Evolutionary conservation across 2,329 filamentous ascomycete species (phyloP).

Genomic region (Colletotrichum cuscutae): DNA sequence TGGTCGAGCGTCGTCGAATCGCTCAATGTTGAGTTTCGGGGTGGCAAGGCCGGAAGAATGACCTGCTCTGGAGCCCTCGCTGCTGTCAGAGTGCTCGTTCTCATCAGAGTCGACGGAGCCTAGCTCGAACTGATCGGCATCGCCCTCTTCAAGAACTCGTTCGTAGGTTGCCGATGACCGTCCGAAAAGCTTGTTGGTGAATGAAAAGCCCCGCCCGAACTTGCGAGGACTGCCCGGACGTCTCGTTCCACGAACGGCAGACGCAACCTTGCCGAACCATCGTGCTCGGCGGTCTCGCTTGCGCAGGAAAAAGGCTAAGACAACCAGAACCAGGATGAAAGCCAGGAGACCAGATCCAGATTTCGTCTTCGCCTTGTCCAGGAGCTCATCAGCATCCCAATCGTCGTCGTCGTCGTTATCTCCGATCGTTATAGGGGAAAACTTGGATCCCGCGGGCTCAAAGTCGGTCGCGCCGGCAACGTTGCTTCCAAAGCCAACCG

Average conservation of each 20-base stretch:
- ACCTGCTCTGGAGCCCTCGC: conserved; percentile 65
- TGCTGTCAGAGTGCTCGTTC: conserved; percentile 72
- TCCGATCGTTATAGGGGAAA: conserved; percentile 44
- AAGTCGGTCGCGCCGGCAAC: conserved; percentile 77
- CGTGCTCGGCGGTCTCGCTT: conserved; percentile 80
- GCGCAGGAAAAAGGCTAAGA: conserved; percentile 78
- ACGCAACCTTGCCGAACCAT: conserved; percentile 64
- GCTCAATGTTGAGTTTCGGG: conserved; percentile 66
- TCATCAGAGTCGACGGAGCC: conserved; percentile 73
- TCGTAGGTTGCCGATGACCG: conserved; percentile 74
- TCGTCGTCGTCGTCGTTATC: conserved; percentile 58
- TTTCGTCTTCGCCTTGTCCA: conserved; percentile 73
- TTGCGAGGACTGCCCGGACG: conserved; percentile 60
- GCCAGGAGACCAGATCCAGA: conserved; percentile 80
- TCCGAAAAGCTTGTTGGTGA: conserved; percentile 74
- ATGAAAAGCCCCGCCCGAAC: conserved; percentile 57
- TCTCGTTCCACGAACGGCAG: conserved; percentile 51
- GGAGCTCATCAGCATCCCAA: conserved; percentile 68
- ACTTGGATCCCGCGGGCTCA: conserved; percentile 78
- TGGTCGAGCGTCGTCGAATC: conserved; percentile 57
- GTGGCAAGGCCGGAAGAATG: conserved; percentile 75
- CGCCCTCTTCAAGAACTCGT: conserved; percentile 84
- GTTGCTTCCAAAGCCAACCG: conserved; percentile 95
- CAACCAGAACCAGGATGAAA: conserved; percentile 78
- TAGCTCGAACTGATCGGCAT: conserved; percentile 81